Evolutionary conservation across 129 eudicot genomes (phyloP), one percentile per base, ranked within the genome.

Genomic region (Deinandra increscens): DNA sequence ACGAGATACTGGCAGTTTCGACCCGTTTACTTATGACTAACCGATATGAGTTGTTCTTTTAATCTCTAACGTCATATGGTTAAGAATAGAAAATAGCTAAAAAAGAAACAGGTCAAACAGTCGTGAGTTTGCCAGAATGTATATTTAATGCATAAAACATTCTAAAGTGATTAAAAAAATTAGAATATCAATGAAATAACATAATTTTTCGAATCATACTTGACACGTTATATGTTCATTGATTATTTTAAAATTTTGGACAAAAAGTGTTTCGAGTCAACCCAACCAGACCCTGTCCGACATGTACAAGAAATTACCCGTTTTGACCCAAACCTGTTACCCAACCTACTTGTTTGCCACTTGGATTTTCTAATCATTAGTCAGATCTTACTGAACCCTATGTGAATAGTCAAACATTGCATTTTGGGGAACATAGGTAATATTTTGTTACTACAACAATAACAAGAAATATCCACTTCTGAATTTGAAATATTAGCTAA

Each of bases 401-500:
- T 22, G 41, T 13, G 18, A 12, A 10, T 13, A 7, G 64, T 29
- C 20, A 50, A 63, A 50, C 23, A 38, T 64, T 55, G 26, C 55
- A 39, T 64, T 42, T 48, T 26, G 37, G 48, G 38, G 45, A 5
- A 50, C 26, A 41, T 1, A 51, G n/a, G 8, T 42, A 8, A 34
- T 38, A 14, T 26, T 4, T 13, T 49, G 26, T 37, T 36, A 50
- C 78, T 3, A 29, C 37, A 37, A 39, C 41, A 10, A 17, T 61
- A 23, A 73, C 2, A 9, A 68, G 62, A 36, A 37, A 53, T 37
- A 38, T 23, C 26, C 17, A 15, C 17, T 20, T 41, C 23, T 22
- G 7, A 48, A 8, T 36, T 61, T 13, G 12, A 60, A 50, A 7
- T 49, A 37, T 36, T 69, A 61, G 38, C 60, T 77, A 51, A 77